A percentile compares a stretch with the other conserved stretches of the same genome.
Conservation (phyloP, 495 filamentous ascomycete genomes). For the Acidomyces sp. region DNA sequence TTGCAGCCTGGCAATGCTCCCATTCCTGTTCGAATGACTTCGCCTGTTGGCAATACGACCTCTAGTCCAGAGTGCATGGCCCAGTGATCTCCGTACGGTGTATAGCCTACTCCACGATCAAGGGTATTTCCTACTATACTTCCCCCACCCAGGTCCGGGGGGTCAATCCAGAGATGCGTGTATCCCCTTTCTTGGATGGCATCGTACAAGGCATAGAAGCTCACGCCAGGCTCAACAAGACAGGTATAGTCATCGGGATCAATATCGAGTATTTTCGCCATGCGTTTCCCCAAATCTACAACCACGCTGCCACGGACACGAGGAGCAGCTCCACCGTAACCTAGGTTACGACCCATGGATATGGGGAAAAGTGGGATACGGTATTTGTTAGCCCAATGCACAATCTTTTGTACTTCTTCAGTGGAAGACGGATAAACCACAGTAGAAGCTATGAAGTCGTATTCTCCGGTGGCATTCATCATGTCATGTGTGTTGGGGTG, state of each 20-base stretch:
- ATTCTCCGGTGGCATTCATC: slow-evolving; percentile 17
- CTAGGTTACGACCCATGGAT: slow-evolving; percentile 41
- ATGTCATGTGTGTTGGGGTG: slow-evolving; percentile 23
- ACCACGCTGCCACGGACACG: slow-evolving; percentile 41
- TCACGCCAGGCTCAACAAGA: slow-evolving; percentile 47
- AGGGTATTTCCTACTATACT: slow-evolving; percentile 44
- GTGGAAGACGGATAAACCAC: slow-evolving; percentile 35
- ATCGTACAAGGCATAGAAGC: slow-evolving; percentile 41
- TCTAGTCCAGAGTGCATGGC: slow-evolving; percentile 44
- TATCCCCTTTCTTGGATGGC: slow-evolving; percentile 33
- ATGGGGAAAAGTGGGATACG: slow-evolving; percentile 42
- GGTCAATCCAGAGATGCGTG: slow-evolving; percentile 37
- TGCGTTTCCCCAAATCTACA: slow-evolving; percentile 41
- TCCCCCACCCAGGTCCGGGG: slow-evolving; percentile 45
- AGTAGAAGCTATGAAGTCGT: slow-evolving; percentile 23
- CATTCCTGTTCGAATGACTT: slow-evolving; percentile 46
- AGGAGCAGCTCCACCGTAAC: slow-evolving; percentile 46
- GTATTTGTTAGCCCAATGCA: slow-evolving; percentile 36
- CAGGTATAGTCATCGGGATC: slow-evolving; percentile 39
- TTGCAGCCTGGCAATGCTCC: slow-evolving; percentile 38
- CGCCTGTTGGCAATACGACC: slow-evolving; percentile 42
- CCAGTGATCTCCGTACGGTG: slow-evolving; percentile 41
- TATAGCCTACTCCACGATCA: slow-evolving; percentile 48
- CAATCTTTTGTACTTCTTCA: slow-evolving; percentile 36
- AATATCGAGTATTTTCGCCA: slow-evolving; percentile 44